These are phyloP conservation scores for Phialemonium atrogriseum DNA, from an alignment of 2,329 filamentous ascomycete species.

Conservation along the genomic window DNA sequence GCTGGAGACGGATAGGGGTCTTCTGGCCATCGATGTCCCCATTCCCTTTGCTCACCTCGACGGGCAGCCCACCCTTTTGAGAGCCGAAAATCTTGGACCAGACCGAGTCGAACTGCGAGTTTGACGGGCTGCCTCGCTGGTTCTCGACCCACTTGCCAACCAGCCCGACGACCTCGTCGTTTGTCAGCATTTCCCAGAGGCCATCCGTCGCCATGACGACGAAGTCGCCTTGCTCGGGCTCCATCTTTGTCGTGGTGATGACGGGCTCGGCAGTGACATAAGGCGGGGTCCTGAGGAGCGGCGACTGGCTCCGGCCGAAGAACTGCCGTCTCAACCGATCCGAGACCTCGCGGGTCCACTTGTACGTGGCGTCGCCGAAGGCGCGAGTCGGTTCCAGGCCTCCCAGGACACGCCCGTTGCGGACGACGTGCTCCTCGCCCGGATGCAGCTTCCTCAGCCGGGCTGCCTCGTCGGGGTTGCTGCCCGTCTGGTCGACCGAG, in stretches of 20 bases:
- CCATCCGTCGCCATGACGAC: constrained; percentile 95
- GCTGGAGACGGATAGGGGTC: constrained; percentile 77
- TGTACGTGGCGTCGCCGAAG: constrained; percentile 95
- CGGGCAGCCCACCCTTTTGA: constrained; percentile 54
- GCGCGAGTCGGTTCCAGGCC: constrained; percentile 88
- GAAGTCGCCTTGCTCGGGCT: constrained; percentile 87
- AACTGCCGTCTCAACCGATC: constrained; percentile 75
- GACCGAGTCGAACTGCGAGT: constrained; percentile 58
- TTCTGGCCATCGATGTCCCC: constrained; percentile 64
- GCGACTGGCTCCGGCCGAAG: constrained; percentile 74
- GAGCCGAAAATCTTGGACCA: constrained; percentile 61
- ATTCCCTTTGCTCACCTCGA: constrained; percentile 54
- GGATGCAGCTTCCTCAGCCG: constrained; percentile 82
- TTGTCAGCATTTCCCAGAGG: constrained; percentile 98
- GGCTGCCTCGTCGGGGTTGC: constrained; percentile 74
- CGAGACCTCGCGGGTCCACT: constrained; percentile 84
- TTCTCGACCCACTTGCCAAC: constrained; percentile 95
- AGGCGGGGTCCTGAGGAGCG: constrained; percentile 78
- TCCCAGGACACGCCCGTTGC: constrained; percentile 84
- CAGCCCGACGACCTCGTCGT: constrained; percentile 93
- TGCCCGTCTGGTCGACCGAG: constrained; percentile 89
- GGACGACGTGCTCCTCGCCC: constrained; percentile 77
- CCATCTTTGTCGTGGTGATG: constrained; percentile 84
- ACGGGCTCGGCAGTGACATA: constrained; percentile 97
- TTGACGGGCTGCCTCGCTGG: constrained; percentile 43